These are phyloP conservation scores for Pichia deserticola DNA, from an alignment of 805 yeast genomes.

Conservation along the genomic window DNA sequence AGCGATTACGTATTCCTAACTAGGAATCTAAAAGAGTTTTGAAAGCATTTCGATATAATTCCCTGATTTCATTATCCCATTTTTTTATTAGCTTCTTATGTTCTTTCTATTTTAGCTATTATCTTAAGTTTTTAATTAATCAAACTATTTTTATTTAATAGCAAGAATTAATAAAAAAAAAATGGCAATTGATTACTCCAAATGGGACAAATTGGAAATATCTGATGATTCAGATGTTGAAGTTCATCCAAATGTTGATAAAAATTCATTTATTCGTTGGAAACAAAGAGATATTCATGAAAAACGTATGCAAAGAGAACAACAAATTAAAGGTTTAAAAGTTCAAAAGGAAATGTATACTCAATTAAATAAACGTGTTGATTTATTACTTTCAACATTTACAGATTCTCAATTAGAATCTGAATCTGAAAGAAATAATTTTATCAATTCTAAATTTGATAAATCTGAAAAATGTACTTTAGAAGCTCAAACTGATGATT, in stretches of 20 bases:
- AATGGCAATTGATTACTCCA: constrained; percentile 75
- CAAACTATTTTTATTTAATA: too few relatives aligned
- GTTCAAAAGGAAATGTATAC: constrained; percentile 77
- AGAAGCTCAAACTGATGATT: constrained; percentile 27
- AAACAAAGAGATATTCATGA: constrained; percentile 96
- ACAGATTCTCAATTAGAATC: constrained; percentile 32
- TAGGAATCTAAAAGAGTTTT: too few relatives aligned
- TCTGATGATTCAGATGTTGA: constrained; percentile 97
- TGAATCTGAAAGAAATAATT: constrained; percentile 31
- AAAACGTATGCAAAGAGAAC: constrained; percentile 72
- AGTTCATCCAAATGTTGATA: constrained; percentile 97
- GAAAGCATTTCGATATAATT: too few relatives aligned
- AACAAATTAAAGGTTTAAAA: constrained; percentile 67
- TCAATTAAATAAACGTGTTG: constrained; percentile 67
- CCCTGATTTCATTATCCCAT: too few relatives aligned
- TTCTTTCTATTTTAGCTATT: too few relatives aligned
- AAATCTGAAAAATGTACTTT: constrained; percentile 43
- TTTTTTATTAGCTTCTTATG: too few relatives aligned
- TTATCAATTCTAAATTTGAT: constrained; percentile 48
- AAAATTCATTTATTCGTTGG: constrained; percentile 87
- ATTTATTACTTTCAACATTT: constrained; percentile 43
- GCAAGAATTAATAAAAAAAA: too few relatives aligned
- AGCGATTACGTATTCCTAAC: too few relatives aligned
- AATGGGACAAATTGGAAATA: constrained; percentile 94
- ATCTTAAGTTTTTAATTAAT: too few relatives aligned